Evolutionary conservation across 2,329 filamentous ascomycete species (phyloP), one percentile per base, ranked within the genome.

Genomic region (Apiospora hydei): DNA sequence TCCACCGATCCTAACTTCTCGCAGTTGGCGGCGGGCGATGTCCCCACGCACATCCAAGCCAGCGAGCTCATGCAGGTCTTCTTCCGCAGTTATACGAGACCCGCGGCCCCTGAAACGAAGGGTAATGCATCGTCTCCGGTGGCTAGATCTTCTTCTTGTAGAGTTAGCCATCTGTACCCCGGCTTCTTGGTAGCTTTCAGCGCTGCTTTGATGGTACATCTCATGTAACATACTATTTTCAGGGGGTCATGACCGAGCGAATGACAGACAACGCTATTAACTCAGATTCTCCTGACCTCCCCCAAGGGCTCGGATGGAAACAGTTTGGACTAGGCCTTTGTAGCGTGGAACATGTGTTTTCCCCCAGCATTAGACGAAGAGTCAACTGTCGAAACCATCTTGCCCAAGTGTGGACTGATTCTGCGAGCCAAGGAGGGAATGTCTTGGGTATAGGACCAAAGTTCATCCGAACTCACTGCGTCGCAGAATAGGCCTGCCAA

Each of bases 1-100:
- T 85, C 84, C 30, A 85, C 82, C 4, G 81, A 83, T 67, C 80
- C 81, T 67, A 86, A 86, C 75, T 81, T 85, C 70, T 84, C 83
- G 8, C 84, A 85, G 75, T 74, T 83, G 21, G 79, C 82, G 0
- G 81, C 82, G 3, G 81, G 79, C 0, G 80, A 84, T 71, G 78
- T 78, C 0, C 84, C 84, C 1, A 82, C 83, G 6, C 80, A 83
- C 51, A 83, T 87, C 26, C 76, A 84, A 53, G 85, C 84, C 2
- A 85, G 82, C 69, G 79, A 80, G 43, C 80, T 87, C 44, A 81
- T 86, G 26, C 83, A 84, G 75, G 78, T 81, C 2, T 87, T 87
- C 73, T 87, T 87, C 74, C 81, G 83, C 70, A 75, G 74, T 34
- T 83, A 81, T 67, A 79, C 78, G 0, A 79, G 78, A 67, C 77